phyloP scores from a whole-genome alignment of 768 basidiomycete genomes.

The Suillus discolor region DNA sequence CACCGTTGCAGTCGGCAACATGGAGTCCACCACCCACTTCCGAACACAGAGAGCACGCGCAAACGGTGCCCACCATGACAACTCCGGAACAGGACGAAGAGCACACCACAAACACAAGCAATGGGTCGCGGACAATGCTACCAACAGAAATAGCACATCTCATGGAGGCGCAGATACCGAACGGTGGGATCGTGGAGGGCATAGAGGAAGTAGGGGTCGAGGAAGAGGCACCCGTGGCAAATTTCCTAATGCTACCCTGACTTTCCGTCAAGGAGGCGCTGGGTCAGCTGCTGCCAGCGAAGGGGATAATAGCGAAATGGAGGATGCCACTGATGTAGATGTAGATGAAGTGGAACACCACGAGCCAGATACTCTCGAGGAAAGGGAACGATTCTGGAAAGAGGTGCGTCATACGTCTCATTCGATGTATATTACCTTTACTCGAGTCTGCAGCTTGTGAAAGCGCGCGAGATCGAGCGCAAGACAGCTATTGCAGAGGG shows the following conservation, averaged over 20 bases:
- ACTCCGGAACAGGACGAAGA: constrained; percentile 24
- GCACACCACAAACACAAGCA: constrained; percentile 57
- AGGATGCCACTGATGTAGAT: constrained; percentile 33
- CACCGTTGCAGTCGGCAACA: constrained; percentile 20
- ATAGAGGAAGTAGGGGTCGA: constrained; percentile 49
- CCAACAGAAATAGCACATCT: constrained; percentile 38
- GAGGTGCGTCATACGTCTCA: constrained; percentile 50
- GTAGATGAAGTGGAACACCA: constrained; percentile 44
- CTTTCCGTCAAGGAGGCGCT: constrained; percentile 31
- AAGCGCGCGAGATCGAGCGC: constrained; percentile 70
- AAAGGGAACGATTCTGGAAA: constrained; percentile 69
- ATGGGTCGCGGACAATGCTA: constrained; percentile 51
- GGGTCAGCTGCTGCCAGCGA: constrained; percentile 35
- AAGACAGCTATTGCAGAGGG: constrained; percentile 79
- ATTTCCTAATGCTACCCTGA: constrained; percentile 44
- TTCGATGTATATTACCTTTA: constrained; percentile 22
- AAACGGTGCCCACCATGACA: constrained; percentile 25
- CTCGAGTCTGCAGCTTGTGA: constrained; percentile 55
- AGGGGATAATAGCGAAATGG: constrained; percentile 37
- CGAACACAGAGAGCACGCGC: constrained; percentile 24
- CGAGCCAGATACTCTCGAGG: constrained; percentile 59
- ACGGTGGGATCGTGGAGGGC: constrained; percentile 65
- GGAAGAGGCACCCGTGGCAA: constrained; percentile 39
- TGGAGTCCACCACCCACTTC: constrained; percentile 27
- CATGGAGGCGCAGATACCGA: constrained; percentile 47